Base-by-base conservation (phyloP, 2,329 filamentous ascomycete species). In the Blastomyces parvus region DNA sequence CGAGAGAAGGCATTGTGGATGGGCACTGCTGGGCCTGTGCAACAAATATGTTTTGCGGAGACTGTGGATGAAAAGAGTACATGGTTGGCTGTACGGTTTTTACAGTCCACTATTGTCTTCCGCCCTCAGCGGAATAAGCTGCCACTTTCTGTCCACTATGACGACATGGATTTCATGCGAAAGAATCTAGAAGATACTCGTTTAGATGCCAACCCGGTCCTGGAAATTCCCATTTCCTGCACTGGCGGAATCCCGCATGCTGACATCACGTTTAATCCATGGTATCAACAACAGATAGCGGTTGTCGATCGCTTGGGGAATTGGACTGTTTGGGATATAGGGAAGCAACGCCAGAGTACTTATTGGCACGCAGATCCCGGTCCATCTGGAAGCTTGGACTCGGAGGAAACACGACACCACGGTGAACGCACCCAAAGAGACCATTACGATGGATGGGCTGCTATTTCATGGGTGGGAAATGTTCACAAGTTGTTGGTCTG, bases 191-290 rank as follows among this genome's bases (percentile, higher is more conserved):
- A 60, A 36, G 68, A 69, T 63, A 82, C 81, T 19, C 72, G 73
- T 46, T 71, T 86, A 3, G 77, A 63, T 62, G 71, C 78, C 0
- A 79, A 80, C 63, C 76, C 77, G 2, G 67, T 85, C 13, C 67
- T 81, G 22, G 76, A 76, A 44, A 73, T 85, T 46, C 67, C 71
- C 1, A 70, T 71, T 17, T 70, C 73, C 1, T 69, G 78, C 33
- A 83, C 79, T 1, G 81, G 79, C 13, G 79, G 77, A 0, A 69
- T 71, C 38, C 67, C 79, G 3, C 83, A 85, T 70, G 79, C 79
- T 0, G 79, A 86, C 71, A 76, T 86, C 13, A 71, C 79, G 7
- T 86, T 87, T 71, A 85, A 86, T 68, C 84, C 84, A 3, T 83
- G 81, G 76, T 82, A 83, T 69, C 78, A 81, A 63, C 77, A 78